phyloP scores from a whole-genome alignment of 352 stramenopile species.

The Proteromonas lacertae region DNA sequence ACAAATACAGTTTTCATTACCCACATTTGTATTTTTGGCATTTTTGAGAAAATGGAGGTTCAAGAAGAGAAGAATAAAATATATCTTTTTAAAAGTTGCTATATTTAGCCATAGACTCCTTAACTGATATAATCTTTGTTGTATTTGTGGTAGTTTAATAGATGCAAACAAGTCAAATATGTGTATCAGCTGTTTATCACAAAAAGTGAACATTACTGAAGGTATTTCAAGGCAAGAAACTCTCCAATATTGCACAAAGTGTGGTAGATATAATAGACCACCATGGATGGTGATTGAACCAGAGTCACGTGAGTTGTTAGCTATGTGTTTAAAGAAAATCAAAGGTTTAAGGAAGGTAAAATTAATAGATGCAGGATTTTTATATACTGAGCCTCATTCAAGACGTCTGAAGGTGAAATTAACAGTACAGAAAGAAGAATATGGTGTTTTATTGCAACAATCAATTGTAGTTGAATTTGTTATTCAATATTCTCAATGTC shows the following conservation, averaged over 20 bases:
- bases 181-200: constrained; percentile 81
- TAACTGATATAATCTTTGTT: constrained; percentile 86
- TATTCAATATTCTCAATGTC: constrained; percentile 95
- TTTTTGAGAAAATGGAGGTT: too few relatives aligned
- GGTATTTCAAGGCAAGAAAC: constrained; percentile 83
- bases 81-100: too few relatives aligned
- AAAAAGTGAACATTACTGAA: constrained; percentile 83
- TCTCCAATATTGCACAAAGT: constrained; percentile 87
- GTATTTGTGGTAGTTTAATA: constrained; percentile 81
- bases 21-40: too few relatives aligned
- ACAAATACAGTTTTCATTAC: too few relatives aligned
- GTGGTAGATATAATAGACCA: constrained; percentile 38
- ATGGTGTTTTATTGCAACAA: constrained; percentile 88
- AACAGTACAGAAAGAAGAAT: constrained; percentile 91
- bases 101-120: too few relatives aligned
- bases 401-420: constrained; percentile 74
- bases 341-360: constrained; percentile 50
- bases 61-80: too few relatives aligned
- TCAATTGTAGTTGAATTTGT: constrained; percentile 89
- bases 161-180: constrained; percentile 88
- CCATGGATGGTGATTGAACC: constrained; percentile 71
- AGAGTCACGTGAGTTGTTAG: constrained; percentile 86
- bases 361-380: constrained; percentile 89
- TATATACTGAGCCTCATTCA: constrained; percentile 97
- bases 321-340: constrained; percentile 91